Evolutionary conservation across 2,329 filamentous ascomycete genomes (phyloP), one percentile per base, ranked within the genome.

Genomic region (Pseudopithomyces chartarum): DNA sequence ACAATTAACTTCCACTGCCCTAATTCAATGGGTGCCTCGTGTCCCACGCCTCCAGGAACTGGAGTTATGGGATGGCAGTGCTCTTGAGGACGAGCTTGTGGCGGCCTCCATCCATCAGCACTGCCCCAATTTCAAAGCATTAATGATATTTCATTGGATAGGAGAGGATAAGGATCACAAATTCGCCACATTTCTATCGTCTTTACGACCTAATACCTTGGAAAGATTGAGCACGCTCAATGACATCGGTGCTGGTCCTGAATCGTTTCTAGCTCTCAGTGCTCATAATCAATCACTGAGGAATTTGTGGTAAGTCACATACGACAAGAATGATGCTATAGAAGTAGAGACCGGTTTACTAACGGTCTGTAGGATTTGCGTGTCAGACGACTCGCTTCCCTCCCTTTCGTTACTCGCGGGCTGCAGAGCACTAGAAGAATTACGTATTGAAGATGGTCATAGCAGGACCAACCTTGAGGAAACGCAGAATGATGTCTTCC

Each of bases 81-180:
- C 84, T 10, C 78, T 92, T 1, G 82, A 80, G 39, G 77, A 83
- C 49, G 80, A 84, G 54, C 79, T 82, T 1, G 82, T 81, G 0
- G 74, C 83, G 32, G 74, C 76, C 12, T 80, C 84, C 2, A 83
- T 91, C 46, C 78, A 80, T 22, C 69, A 80, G 22, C 78, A 83
- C 62, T 91, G 88, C 62, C 85, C 85, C 1, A 76, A 82, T 8
- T 88, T 92, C 63, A 80, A 80, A 42, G 81, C 84, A 38, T 73
- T 92, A 20, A 84, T 80, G 23, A 85, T 89, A 54, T 87, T 55
- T 45, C 51, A 6, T 23, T 64, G 77, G 70, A 62, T 63, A 15
- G 75, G 76, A 23, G 66, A 73, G 0, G 79, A 81, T n/a, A 80
- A 82, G 6, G 88, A 90, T 57, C 73, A 80, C 26, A 79, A 84